A percentile compares a stretch with the other conserved stretches of the same genome.
phyloP scores from a whole-genome alignment of 163 green algal species.

The Prototheca cutis region DNA sequence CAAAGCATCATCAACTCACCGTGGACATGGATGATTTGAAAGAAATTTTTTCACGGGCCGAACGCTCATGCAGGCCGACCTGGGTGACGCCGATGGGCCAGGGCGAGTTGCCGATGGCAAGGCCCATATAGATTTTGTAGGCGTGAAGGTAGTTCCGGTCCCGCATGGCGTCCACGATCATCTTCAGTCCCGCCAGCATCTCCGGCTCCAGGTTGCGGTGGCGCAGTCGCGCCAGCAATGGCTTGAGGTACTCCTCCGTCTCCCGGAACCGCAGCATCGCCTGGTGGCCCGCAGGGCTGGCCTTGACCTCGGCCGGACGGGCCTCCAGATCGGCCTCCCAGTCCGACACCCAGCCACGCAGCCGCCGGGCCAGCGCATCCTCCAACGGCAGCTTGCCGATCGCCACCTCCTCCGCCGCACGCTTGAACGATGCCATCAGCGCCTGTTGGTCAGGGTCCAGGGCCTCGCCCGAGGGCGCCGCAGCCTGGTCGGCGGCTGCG shows the following conservation, averaged over 20 bases:
- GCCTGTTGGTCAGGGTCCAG: not conserved
- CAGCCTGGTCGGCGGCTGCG: slow-evolving; percentile 31
- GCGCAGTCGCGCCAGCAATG: slow-evolving; percentile 72
- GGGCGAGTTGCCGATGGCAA: slow-evolving; percentile 89
- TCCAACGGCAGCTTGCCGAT: slow-evolving; percentile 58
- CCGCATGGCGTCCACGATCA: slow-evolving; percentile 61
- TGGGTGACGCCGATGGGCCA: slow-evolving; percentile 98
- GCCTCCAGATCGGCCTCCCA: slow-evolving; percentile 79
- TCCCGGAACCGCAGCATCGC: slow-evolving; percentile 67
- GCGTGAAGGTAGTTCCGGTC: slow-evolving; percentile 73
- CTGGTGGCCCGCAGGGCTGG: slow-evolving; percentile 41
- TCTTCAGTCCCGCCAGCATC: slow-evolving; percentile 64
- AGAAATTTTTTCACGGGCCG: slow-evolving; percentile 89
- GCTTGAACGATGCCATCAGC: slow-evolving; percentile 18
- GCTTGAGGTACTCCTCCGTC: slow-evolving; percentile 75
- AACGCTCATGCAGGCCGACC: slow-evolving; percentile 95
- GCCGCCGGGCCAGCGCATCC: slow-evolving; percentile 50
- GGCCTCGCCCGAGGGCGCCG: not conserved
- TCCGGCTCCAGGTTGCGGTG: slow-evolving; percentile 45
- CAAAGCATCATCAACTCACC: slow-evolving; percentile 7
- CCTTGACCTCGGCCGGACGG: slow-evolving; percentile 45
- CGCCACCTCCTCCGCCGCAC: slow-evolving; percentile 14
- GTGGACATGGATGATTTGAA: slow-evolving; percentile 51
- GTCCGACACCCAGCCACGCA: slow-evolving; percentile 53
- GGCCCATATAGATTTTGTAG: slow-evolving; percentile 81